Evolutionary conservation across 352 stramenopile genomes (phyloP), one percentile per base, ranked within the genome.

Genomic region (Phytophthora fragariae): DNA sequence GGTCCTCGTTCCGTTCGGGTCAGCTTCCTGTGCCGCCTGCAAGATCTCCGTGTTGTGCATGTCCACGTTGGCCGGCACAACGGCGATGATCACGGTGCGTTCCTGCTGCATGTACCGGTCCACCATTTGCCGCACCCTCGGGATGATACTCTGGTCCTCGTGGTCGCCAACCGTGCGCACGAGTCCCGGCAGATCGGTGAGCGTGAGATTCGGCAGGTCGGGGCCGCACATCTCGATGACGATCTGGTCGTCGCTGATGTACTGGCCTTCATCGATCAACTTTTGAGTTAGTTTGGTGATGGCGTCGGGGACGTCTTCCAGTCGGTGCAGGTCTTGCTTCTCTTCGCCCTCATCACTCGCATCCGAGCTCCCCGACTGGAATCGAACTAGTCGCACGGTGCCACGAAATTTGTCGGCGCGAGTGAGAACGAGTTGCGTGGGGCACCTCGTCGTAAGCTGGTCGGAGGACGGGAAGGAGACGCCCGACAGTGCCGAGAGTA

Each of bases 41-140:
- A 97, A 63, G 31, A 97, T 94, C 63, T 95, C 91, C 29, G 89
- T 90, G 47, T 92, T 96, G 65, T 93, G 88, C 72, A 97, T 90
- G 52, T 96, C 91, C 12, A 94, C 85, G 85, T 31, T 31, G 29
- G 29, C 29, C 29, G 29, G 29, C 3, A 31, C 29, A 8, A 31
- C 29, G 29, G 29, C 89, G 15, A 97, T 83, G 63, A 97, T 93
- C 58, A 96, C 81, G 11, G 91, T 96, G 2, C 87, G 83, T 39
- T 90, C 80, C 70, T 95, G 85, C 58, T 72, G 58, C 77, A 96
- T 85, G 77, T 87, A 96, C 2, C 71, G 77, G n/a, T 92, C 64
- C 56, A 96, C 85, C 49, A 95, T 81, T 53, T 78, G 75, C 24
- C 91, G 88, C 19, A 96, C 82, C 50, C 88, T 81, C n/a, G 33